Evolutionary conservation across 805 yeast genomes (phyloP).

Genomic region (Metschnikowia lochheadii): DNA sequence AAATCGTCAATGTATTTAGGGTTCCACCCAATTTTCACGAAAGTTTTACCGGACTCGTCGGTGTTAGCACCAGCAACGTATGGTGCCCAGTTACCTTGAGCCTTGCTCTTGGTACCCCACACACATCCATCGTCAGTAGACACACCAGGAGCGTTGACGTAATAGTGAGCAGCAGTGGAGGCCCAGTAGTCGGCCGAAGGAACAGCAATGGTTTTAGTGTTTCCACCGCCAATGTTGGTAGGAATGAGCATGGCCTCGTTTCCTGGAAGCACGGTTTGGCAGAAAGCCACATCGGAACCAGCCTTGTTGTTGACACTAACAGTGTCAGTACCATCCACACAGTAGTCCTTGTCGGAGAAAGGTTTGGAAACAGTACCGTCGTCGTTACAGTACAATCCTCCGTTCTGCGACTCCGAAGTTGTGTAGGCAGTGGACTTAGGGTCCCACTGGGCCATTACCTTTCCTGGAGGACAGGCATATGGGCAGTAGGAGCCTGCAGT

Average conservation of each 20-base stretch:
- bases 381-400: conserved; percentile 75
- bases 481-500: conserved; percentile 81
- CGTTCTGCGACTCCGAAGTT: conserved; percentile 75
- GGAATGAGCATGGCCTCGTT: conserved; percentile 94
- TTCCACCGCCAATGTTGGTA: conserved; percentile 54
- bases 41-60: conserved; percentile 67
- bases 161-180: conserved; percentile 80
- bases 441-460: conserved; percentile 87
- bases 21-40: conserved; percentile 86
- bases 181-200: conserved; percentile 87
- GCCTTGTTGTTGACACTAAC: conserved; percentile 60
- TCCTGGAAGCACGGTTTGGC: conserved; percentile 93
- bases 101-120: conserved; percentile 71
- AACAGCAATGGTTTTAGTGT: conserved; percentile 62
- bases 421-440: conserved; percentile 65
- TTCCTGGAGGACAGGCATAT: conserved; percentile 87
- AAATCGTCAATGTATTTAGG: conserved; percentile 74
- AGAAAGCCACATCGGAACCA: conserved; percentile 64
- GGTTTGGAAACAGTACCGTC: conserved; percentile 67
- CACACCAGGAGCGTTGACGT: conserved; percentile 80
- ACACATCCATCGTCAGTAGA: conserved; percentile 71
- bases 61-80: conserved; percentile 89
- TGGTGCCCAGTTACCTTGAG: conserved; percentile 90
- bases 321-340: conserved; percentile 76
- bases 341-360: conserved; percentile 52